phyloP scores from a whole-genome alignment of 495 filamentous ascomycete species.

The Aspergillus egyptiacus region DNA sequence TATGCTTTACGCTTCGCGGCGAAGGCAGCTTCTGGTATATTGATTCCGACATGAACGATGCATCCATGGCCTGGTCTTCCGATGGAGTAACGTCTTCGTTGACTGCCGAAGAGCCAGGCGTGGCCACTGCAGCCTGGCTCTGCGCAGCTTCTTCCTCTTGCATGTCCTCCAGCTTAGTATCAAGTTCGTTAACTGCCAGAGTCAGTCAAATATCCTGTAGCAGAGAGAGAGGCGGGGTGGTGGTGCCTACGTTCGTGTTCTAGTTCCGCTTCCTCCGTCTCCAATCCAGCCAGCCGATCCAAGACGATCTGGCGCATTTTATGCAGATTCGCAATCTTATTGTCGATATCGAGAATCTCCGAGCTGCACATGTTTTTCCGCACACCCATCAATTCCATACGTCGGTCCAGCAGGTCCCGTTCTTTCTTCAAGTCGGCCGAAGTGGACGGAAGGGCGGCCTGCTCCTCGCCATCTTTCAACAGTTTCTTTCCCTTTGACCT shows the following conservation, averaged over 20 bases:
- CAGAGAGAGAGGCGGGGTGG: too few relatives aligned
- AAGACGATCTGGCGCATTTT: slow-evolving; percentile 91
- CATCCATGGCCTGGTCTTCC: slow-evolving; percentile 53
- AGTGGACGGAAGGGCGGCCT: slow-evolving; percentile 52
- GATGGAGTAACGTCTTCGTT: slow-evolving; percentile 47
- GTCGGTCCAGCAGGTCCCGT: slow-evolving; percentile 66
- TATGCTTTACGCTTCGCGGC: slow-evolving; percentile 57
- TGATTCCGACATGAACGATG: slow-evolving; percentile 93
- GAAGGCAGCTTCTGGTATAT: slow-evolving; percentile 90
- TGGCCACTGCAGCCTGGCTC: slow-evolving; percentile 24
- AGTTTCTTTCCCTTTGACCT: slow-evolving; percentile 69
- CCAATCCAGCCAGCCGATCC: slow-evolving; percentile 80
- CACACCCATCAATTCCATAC: slow-evolving; percentile 84
- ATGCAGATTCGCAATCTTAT: slow-evolving; percentile 89
- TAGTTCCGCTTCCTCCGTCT: slow-evolving; percentile 84
- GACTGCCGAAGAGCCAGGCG: slow-evolving; percentile 50
- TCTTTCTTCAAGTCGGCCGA: slow-evolving; percentile 70
- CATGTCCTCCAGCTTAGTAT: slow-evolving; percentile 78
- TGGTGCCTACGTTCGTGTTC: slow-evolving; percentile 82
- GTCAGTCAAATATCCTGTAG: too few relatives aligned
- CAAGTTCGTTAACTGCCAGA: slow-evolving; percentile 66
- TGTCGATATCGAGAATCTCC: slow-evolving; percentile 95
- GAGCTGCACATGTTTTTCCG: slow-evolving; percentile 97
- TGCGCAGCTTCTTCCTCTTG: slow-evolving; percentile 65
- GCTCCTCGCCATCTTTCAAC: slow-evolving; percentile 54